phyloP scores from a whole-genome alignment of 768 basidiomycete species.

The Macrocybe gigantea region DNA sequence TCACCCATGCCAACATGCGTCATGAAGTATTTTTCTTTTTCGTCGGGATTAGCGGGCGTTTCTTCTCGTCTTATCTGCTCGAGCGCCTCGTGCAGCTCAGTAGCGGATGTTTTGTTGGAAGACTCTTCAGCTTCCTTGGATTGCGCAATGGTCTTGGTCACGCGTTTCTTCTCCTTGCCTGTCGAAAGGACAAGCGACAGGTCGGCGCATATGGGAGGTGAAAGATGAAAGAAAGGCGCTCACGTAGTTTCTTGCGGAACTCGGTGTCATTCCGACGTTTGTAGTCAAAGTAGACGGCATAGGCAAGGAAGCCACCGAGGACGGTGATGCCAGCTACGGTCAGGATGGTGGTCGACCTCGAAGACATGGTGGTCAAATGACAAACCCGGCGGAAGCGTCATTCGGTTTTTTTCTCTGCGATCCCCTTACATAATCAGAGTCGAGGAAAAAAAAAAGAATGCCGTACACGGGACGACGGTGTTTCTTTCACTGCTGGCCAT shows the following conservation, averaged over 20 bases:
- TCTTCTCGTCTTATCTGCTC: constrained; percentile 65
- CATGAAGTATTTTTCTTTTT: constrained; percentile 90
- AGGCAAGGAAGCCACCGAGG: constrained; percentile 62
- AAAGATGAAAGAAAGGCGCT: constrained; percentile 26
- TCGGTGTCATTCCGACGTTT: constrained; percentile 80
- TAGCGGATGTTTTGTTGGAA: constrained; percentile 31
- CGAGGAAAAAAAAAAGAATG: too few species aligned
- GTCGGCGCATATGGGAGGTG: constrained; percentile 4
- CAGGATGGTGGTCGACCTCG: constrained; percentile 31
- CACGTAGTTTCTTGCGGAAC: constrained; percentile 87
- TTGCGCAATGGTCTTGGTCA: constrained; percentile 59
- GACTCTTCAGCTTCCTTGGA: constrained; percentile 34
- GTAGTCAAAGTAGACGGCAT: constrained; percentile 94
- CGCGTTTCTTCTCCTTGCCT: constrained; percentile 93
- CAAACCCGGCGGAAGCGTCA: constrained; percentile 1
- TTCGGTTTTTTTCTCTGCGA: neutral
- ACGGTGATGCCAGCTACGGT: constrained; percentile 44
- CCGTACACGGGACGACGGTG: too few species aligned
- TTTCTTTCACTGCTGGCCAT: too few species aligned
- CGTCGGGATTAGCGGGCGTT: constrained; percentile 60
- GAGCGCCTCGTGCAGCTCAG: constrained; percentile 58
- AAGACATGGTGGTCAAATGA: constrained; percentile 27
- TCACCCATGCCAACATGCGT: constrained; percentile 84
- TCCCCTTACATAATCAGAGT: neutral
- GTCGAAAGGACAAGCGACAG: constrained; percentile 10